Conservation (phyloP, 306 rosid genomes). For the Castanopsis chinensis region DNA sequence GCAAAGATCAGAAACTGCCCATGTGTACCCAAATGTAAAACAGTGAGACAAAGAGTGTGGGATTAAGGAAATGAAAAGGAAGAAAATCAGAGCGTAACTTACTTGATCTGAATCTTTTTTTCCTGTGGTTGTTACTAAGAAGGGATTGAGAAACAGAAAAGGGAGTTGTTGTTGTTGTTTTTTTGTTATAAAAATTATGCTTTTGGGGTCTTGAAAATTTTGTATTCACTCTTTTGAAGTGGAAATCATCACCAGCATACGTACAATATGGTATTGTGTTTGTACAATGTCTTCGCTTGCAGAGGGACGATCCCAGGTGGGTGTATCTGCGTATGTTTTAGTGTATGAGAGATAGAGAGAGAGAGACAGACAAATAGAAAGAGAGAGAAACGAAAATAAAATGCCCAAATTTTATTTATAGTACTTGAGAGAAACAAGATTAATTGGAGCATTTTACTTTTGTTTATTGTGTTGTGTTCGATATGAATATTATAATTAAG, state of each 20-base stretch:
- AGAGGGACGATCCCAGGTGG: slow-evolving; percentile 20
- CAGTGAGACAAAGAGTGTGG: not conserved
- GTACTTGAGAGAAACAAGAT: not conserved
- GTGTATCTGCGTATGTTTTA: not conserved
- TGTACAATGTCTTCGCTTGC: slow-evolving; percentile 18
- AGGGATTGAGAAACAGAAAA: slow-evolving; percentile 13
- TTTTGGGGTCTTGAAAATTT: slow-evolving; percentile 10
- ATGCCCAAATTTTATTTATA: slow-evolving; percentile 5
- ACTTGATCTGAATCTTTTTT: slow-evolving; percentile 41
- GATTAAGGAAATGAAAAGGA: not conserved
- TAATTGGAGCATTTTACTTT: slow-evolving; percentile 13
- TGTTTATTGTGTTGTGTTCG: slow-evolving; percentile 4
- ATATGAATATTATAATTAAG: not conserved
- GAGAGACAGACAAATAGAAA: no score
- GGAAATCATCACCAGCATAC: slow-evolving; percentile 9
- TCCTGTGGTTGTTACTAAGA: not conserved
- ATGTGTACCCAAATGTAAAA: not conserved
- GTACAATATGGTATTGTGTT: not conserved
- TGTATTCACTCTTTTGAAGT: not conserved
- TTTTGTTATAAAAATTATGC: no score
- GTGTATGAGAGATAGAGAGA: slow-evolving; percentile 2
- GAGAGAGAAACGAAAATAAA: slow-evolving; percentile 15
- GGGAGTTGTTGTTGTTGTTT: not conserved
- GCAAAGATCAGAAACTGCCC: not conserved
- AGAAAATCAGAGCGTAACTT: not conserved